A percentile compares a stretch with the other conserved stretches of the same genome.
phyloP scores from a whole-genome alignment of 2,329 filamentous ascomycete genomes.

The Arthrobotrys sphaeroides region DNA sequence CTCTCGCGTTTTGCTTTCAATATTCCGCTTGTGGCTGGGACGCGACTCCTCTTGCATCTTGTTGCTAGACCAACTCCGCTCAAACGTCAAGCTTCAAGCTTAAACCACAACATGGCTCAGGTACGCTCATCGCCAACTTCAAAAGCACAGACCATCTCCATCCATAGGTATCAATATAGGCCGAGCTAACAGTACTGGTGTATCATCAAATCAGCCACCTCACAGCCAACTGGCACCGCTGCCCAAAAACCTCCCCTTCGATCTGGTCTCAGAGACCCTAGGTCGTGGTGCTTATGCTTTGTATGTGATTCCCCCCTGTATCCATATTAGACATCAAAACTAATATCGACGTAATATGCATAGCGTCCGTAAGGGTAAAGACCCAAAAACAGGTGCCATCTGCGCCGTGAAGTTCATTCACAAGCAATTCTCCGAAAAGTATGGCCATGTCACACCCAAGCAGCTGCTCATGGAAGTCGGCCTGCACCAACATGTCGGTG shows the following conservation, averaged over 20 bases:
- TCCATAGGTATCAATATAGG: no score
- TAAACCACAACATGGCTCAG: conserved; percentile 30
- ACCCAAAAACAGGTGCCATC: conserved; percentile 65
- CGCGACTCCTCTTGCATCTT: no score
- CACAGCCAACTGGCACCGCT: conserved; percentile 79
- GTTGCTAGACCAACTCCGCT: no score
- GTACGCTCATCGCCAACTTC: background rate
- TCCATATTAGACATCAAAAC: conserved; percentile 21
- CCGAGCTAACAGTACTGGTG: no score
- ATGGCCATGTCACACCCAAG: conserved; percentile 86
- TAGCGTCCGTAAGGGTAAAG: conserved; percentile 86
- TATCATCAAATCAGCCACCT: conserved; percentile 51
- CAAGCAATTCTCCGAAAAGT: conserved; percentile 89
- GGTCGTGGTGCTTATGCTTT: conserved; percentile 97
- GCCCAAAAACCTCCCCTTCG: conserved; percentile 85
- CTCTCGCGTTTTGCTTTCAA: background rate
- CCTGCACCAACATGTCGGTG: conserved; percentile 85
- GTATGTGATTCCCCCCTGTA: conserved; percentile 67
- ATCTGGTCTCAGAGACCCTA: conserved; percentile 94
- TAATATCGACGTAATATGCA: conserved; percentile 27
- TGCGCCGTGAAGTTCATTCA: conserved; percentile 99
- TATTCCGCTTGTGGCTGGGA: no score
- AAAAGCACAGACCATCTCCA: conserved; percentile 7
- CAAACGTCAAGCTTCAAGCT: background rate
- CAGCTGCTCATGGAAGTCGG: conserved; percentile 93